Evolutionary conservation across 129 eudicot genomes (phyloP), one percentile per base, ranked within the genome.

Genomic region (Lactuca saligna): DNA sequence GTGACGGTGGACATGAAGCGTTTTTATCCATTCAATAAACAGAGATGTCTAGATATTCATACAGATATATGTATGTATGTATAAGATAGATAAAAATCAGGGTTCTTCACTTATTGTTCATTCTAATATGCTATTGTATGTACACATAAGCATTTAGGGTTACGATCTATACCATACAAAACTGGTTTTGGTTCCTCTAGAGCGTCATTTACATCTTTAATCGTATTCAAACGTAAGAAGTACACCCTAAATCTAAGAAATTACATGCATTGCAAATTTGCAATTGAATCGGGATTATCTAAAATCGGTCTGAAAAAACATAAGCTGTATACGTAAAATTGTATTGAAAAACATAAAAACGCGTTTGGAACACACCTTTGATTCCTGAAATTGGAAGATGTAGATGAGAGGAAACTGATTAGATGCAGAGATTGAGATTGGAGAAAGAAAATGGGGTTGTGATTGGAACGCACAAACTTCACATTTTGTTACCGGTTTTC

Each of bases 401-500:
- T 11, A 37, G 63, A 75, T 75, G 37, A 59, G 16, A 1, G 44
- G 57, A 73, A 63, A 57, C 14, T 61, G 44, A 37, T 69, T 41
- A 54, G 41, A 66, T 32, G 33, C 53, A 73, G 54, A 44, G 38
- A 57, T 6, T 1, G 39, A 68, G 17, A 37, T 65, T 41, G 50
- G 61, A 5, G 37, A 37, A 41, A 65, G 4, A 13, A 63, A 44
- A 55, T 48, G 37, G 49, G 73, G 54, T 58, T 59, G 73, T 20
- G 62, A 75, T 58, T 59, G 37, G 69, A 67, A 59, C 31, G 68
- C 79, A 66, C 0, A 75, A 66, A 48, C 3, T 50, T 17, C 11
- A 34, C 61, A 59, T 75, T 59, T 75, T 59, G 69, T 75, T 41
- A 68, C 80, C 72, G 68, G 38, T 34, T 66, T 75, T 67, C 16